Base-by-base conservation (phyloP, 495 filamentous ascomycete genomes). In the Articulospora tetracladia region DNA sequence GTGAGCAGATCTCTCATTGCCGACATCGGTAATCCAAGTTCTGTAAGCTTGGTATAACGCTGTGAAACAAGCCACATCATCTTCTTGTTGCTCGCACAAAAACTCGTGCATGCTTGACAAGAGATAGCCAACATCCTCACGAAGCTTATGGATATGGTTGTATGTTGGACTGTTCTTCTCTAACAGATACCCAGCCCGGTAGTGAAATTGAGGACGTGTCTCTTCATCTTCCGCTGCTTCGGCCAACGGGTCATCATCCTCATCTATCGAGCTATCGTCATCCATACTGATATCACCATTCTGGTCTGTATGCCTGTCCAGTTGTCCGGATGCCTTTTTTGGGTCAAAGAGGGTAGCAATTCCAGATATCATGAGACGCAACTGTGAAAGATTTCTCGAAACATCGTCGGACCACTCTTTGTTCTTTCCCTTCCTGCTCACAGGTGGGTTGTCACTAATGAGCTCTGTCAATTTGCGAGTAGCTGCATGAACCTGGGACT, bases 351-450 rank as follows among this genome's bases (percentile, higher is more conserved):
- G 79, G 1, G 89, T 83, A 10, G 93, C 90, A 11, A 96, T 83
- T 39, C 94, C 94, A 13, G 92, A 95, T 53, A 97, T 79, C 26
- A 95, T 79, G 32, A 99, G 80, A 58, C 93, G 81, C 19, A 98
- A 75, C 50, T 96, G 87, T 2, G 91, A 87, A 49, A 99, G 73
- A 70, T 95, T 95, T 58, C 94, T 77, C 3, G 92, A 90, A 28
- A 97, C 86, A 72, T 98, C 95, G 73, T 99, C 94, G 0, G 93
- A 97, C 94, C 94, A 99, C 65, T 95, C 93, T 72, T 98, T 98
- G 54, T 93, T 94, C 68, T 89, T 95, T 46, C 94, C 94, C 65
- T 95, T 92, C 46, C 93, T 82, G 71, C 93, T 97, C 27, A 97
- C 85, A n/a, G 81, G 86, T 3, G 93, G 91, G 28, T 85, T 83